Conservation (phyloP, 2,329 filamentous ascomycete species). For the Penicillium sclerotiorum region DNA sequence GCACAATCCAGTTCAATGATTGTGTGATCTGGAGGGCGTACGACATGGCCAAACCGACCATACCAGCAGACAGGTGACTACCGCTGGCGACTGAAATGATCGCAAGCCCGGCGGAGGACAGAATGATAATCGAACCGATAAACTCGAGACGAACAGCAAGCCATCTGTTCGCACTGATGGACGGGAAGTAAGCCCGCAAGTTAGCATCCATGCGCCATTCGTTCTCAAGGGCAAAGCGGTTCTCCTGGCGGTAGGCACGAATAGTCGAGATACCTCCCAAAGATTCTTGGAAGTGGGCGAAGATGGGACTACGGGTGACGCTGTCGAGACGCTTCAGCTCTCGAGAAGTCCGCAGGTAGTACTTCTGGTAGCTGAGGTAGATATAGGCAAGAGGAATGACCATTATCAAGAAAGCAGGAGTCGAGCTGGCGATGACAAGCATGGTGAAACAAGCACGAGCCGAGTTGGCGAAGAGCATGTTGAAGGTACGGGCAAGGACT, state of each 20-base stretch:
- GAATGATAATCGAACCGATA: conserved; percentile 90
- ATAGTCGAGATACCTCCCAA: conserved; percentile 93
- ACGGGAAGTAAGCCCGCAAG: conserved; percentile 90
- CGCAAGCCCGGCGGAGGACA: conserved; percentile 79
- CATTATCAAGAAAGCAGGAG: conserved; percentile 76
- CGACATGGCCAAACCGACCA: conserved; percentile 92
- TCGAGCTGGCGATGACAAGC: conserved; percentile 77
- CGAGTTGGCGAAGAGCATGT: conserved; percentile 85
- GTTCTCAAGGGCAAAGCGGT: conserved; percentile 87
- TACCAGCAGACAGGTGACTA: conserved; percentile 66
- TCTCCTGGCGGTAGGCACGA: conserved; percentile 87
- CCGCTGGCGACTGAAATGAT: conserved; percentile 76
- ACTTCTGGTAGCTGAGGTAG: conserved; percentile 93
- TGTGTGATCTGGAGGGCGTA: conserved; percentile 97
- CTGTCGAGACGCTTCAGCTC: conserved; percentile 96
- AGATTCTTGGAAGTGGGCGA: conserved; percentile 97
- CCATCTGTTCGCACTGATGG: conserved; percentile 93
- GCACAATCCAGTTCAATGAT: conserved; percentile 97
- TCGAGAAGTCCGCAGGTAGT: conserved; percentile 93
- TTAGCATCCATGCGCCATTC: conserved; percentile 98
- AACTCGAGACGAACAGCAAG: conserved; percentile 93
- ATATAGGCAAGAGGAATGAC: conserved; percentile 78
- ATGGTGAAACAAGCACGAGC: conserved; percentile 81
- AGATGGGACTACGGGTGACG: conserved; percentile 92
- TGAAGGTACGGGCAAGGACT: conserved; percentile 93